phyloP scores from a whole-genome alignment of 2,329 filamentous ascomycete genomes.

The Aspergillus alliaceus region DNA sequence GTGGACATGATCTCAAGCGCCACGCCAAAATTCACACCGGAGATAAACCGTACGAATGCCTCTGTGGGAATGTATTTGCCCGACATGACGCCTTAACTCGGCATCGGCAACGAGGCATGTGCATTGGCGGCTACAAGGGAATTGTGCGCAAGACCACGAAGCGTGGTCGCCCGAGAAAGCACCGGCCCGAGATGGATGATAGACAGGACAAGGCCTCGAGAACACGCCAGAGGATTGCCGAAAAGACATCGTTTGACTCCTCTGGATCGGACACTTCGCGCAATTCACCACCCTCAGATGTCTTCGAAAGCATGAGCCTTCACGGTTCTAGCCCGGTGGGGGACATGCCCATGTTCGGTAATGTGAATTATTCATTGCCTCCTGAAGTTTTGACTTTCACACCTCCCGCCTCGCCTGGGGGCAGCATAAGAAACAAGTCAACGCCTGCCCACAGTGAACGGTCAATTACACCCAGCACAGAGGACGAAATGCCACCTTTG shows the following conservation, averaged over 20 bases:
- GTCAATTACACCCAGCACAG: conserved; percentile 40
- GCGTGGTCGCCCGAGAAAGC: conserved; percentile 65
- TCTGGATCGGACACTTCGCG: conserved; percentile 40
- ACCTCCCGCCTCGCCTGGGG: conserved; percentile 47
- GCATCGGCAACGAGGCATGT: conserved; percentile 94
- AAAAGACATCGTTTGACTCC: conserved; percentile 36
- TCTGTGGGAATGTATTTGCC: conserved; percentile 92
- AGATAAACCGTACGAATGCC: conserved; percentile 91
- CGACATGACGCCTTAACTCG: conserved; percentile 92
- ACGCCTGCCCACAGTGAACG: conserved; percentile 36
- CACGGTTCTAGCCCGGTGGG: conserved; percentile 35
- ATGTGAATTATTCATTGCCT: conserved; percentile 35
- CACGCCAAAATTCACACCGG: conserved; percentile 97
- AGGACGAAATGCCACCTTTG: conserved; percentile 38
- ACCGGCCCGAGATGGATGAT: conserved; percentile 59
- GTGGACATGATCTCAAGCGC: conserved; percentile 94
- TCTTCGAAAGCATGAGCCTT: conserved; percentile 41
- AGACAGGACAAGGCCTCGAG: conserved; percentile 57
- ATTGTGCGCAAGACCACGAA: conserved; percentile 66
- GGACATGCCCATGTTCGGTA: conserved; percentile 29
- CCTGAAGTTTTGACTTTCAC: conserved; percentile 48
- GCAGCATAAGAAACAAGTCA: conserved; percentile 38
- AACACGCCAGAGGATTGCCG: conserved; percentile 47
- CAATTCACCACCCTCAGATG: conserved; percentile 44
- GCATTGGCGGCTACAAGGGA: conserved; percentile 89